These are phyloP conservation scores for Epichloe glyceriae DNA, from an alignment of 2,329 filamentous ascomycete species.

Conservation along the genomic window DNA sequence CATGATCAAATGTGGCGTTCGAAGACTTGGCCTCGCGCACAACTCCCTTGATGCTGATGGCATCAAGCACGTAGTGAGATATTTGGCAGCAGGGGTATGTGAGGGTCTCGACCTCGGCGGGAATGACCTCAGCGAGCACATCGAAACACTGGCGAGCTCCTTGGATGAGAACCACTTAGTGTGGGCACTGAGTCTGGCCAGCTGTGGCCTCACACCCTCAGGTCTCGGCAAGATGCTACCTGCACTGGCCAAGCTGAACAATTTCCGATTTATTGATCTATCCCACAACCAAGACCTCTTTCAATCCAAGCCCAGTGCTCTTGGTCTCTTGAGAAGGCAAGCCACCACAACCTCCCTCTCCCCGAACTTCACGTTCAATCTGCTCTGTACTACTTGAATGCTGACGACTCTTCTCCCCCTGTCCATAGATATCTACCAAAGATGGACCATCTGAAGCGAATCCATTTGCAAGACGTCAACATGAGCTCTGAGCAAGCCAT, in stretches of 20 bases:
- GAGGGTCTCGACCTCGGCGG: conserved; percentile 82
- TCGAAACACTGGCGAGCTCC: conserved; percentile 38
- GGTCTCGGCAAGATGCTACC: conserved; percentile 66
- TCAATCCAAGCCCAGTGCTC: conserved; percentile 56
- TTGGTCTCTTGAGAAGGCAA: conserved; percentile 62
- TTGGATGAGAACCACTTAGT: conserved; percentile 44
- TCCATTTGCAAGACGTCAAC: conserved; percentile 76
- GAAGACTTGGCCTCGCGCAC: conserved; percentile 68
- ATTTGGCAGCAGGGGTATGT: conserved; percentile 63
- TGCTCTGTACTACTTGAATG: not conserved
- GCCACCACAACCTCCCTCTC: conserved; percentile 9
- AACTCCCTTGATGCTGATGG: conserved; percentile 66
- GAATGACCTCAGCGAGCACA: conserved; percentile 53
- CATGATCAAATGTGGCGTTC: conserved; percentile 62
- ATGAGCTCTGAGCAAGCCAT: conserved; percentile 83
- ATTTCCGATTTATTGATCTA: conserved; percentile 80
- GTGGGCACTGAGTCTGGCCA: conserved; percentile 74
- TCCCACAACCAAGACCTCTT: conserved; percentile 82
- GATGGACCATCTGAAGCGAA: conserved; percentile 62
- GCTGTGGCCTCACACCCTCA: conserved; percentile 65
- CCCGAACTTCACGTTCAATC: not conserved
- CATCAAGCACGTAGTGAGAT: conserved; percentile 62
- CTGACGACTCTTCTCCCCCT: not conserved
- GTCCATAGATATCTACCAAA: conserved; percentile 38
- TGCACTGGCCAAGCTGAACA: conserved; percentile 52